Base-by-base conservation (phyloP, 805 yeast genomes). In the Starmera caribaea region DNA sequence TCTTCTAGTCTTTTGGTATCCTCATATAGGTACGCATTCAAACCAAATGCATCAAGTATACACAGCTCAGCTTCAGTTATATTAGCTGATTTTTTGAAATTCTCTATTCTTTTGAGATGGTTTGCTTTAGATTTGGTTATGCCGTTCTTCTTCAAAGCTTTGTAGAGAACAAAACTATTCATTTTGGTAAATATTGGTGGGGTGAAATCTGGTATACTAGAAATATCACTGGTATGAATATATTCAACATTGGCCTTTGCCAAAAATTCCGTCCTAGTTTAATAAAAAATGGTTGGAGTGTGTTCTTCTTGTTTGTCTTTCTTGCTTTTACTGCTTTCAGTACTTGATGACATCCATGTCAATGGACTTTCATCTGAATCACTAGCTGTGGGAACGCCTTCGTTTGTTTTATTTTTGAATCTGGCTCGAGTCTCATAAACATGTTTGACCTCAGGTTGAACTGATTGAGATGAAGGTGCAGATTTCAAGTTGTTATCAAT, bases 1-100 rank as follows among this genome's bases (percentile, higher is more conserved):
- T 38, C 96, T 74, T 48, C 76, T 77, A 28, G 73, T 61, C 88
- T 77, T 63, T 83, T 83, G 14, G 87, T 79, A 49, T 78, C 84
- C 35, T 61, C 30, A 30, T 47, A 54, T 24, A 49, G 50, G n/a
- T 37, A 21, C 6, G 54, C 54, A 4, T 55, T 42, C 34, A 52
- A 39, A 36, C 45, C 48, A 34, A 54, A 45, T 2, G 46, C 45
- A 8, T 36, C 16, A 5, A 44, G 41, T 32, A 54, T 37, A 2
- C 40, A 29, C 3, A 45, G 15, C 16, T 53, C 55, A 11, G 39
- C 42, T 3, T 32, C 24, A 5, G 38, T 38, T 10, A 49, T 34
- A 5, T 36, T 32, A 1, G 45, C 43, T 21, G 26, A 21, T 7
- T 21, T 21, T 21, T 9, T 21, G 8, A 21, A 9, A 39, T 16